Evolutionary conservation across 2,329 filamentous ascomycete species (phyloP).

Genomic region (Paecilomyces sp.): DNA sequence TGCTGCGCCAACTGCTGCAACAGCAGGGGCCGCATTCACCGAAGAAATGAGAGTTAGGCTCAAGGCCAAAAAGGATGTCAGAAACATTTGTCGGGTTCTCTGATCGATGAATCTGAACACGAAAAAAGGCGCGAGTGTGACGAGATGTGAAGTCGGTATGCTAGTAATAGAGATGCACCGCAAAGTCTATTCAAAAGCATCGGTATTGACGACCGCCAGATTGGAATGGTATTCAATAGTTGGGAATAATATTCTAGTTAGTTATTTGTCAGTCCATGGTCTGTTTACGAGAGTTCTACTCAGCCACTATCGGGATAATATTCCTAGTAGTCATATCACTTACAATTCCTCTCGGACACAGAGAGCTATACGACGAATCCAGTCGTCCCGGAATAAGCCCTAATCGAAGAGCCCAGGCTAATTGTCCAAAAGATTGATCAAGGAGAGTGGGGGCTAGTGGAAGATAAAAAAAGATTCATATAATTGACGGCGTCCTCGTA

Average conservation of each 20-base stretch:
- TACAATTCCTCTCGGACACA: neutral
- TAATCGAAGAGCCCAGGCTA: neutral
- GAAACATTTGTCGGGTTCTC: neutral
- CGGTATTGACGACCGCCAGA: neutral
- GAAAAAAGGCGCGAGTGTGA: neutral
- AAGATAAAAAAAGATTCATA: neutral
- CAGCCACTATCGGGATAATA: neutral
- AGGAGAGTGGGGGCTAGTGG: neutral
- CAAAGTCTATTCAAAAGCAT: neutral
- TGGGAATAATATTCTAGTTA: neutral
- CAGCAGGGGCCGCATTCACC: neutral
- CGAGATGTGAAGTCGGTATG: neutral
- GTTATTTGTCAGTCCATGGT: neutral
- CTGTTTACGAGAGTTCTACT: neutral
- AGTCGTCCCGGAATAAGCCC: neutral
- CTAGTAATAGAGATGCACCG: neutral
- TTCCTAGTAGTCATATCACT: neutral
- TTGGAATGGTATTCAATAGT: neutral
- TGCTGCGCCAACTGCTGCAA: neutral
- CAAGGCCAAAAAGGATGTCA: neutral
- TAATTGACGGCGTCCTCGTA: neutral
- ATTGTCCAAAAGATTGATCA: neutral
- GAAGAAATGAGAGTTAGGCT: neutral
- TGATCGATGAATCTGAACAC: neutral
- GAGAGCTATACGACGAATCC: neutral